Evolutionary conservation across 495 filamentous ascomycete genomes (phyloP).

Genomic region (Letharia lupina): DNA sequence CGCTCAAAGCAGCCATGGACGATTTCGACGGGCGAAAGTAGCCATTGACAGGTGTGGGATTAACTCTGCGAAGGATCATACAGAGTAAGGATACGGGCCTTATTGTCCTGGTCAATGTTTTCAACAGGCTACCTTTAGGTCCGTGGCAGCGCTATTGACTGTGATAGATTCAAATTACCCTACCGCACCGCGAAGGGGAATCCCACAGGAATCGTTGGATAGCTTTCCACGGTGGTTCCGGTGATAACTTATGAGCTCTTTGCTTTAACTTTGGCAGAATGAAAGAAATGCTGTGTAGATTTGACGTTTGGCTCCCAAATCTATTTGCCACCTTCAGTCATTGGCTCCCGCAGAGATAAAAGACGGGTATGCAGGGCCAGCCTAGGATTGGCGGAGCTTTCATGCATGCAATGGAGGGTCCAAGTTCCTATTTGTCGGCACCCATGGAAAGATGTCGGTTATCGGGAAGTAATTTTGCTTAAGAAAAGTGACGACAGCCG

Average conservation of each 20-base stretch:
- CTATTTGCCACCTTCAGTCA: conserved; percentile 16
- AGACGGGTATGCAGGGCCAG: conserved; percentile 16
- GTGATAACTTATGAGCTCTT: conserved; percentile 3
- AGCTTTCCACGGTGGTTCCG: not conserved
- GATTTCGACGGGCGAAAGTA: not conserved
- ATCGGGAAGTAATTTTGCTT: conserved; percentile 17
- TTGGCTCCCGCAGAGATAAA: conserved; percentile 14
- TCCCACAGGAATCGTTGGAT: not conserved
- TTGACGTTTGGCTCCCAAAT: conserved; percentile 15
- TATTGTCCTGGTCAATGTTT: not conserved
- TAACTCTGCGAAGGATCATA: not conserved
- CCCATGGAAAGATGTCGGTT: conserved; percentile 18
- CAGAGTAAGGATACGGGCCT: not conserved
- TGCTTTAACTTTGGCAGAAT: conserved; percentile 1
- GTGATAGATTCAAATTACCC: conserved; percentile 1
- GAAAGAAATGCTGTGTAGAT: conserved; percentile 2
- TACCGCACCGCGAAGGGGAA: conserved; percentile 3
- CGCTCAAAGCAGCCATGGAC: conserved; percentile 1
- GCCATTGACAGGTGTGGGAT: not conserved
- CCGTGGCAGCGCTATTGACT: not conserved
- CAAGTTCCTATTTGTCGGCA: conserved; percentile 12
- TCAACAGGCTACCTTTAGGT: not conserved
- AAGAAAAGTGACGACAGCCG: conserved; percentile 13
- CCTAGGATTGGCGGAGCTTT: conserved; percentile 9
- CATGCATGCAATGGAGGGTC: conserved; percentile 13